Conservation (phyloP, 2,329 filamentous ascomycete species). For the Fusarium domesticum region DNA sequence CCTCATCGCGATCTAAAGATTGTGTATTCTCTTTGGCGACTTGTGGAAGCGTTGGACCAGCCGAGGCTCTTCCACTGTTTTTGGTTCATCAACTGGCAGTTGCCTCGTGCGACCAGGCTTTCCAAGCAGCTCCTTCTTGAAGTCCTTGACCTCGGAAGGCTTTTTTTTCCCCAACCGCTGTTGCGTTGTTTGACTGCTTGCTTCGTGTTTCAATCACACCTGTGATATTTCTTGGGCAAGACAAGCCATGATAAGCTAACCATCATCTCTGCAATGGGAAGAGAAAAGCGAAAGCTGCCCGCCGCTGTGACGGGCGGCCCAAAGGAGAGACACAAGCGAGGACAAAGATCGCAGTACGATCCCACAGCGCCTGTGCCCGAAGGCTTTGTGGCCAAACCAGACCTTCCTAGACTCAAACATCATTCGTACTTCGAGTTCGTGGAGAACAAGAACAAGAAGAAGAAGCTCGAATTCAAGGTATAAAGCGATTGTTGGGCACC, state of each 20-base stretch:
- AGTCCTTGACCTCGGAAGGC: neutral
- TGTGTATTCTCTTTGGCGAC: constrained; percentile 24
- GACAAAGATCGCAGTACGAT: constrained; percentile 34
- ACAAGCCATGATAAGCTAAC: constrained; percentile 31
- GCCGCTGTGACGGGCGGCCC: constrained; percentile 31
- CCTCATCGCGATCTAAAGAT: constrained; percentile 12
- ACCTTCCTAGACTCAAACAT: constrained; percentile 51
- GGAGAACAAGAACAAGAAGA: constrained; percentile 62
- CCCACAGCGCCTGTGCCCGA: constrained; percentile 34
- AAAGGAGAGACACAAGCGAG: constrained; percentile 37
- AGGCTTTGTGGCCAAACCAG: constrained; percentile 38
- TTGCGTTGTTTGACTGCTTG: constrained; percentile 13
- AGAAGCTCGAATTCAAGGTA: constrained; percentile 63
- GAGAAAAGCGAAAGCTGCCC: constrained; percentile 35
- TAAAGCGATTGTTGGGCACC: constrained; percentile 20
- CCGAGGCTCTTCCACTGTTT: neutral
- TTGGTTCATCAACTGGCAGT: constrained; percentile 2
- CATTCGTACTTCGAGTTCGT: constrained; percentile 62
- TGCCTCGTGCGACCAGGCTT: neutral
- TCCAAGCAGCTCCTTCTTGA: neutral
- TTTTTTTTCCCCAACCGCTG: neutral
- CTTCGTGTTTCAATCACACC: constrained; percentile 10
- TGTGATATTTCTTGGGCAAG: constrained; percentile 11
- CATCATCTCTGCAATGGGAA: constrained; percentile 35
- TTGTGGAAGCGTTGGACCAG: constrained; percentile 20